Evolutionary conservation across 1,139 yeast species (phyloP), one percentile per base, ranked within the genome.

Genomic region (Candida tropicalis): DNA sequence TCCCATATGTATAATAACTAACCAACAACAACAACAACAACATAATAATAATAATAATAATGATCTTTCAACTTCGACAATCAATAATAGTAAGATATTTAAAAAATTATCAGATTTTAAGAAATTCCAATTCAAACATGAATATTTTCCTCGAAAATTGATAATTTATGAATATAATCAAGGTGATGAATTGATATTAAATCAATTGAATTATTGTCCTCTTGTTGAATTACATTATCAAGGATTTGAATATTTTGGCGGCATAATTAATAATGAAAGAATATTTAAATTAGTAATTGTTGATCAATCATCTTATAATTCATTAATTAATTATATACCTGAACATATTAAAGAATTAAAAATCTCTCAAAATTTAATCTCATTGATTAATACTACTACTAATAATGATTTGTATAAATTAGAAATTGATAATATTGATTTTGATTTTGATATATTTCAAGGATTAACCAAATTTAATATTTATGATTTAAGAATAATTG

Each of bases 401-500:
- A 9, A 39, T 35, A 18, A 33, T 6, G 24, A 18, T n/a, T 6
- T 41, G 12, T 16, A 28, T 10, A 35, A 10, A 3, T 25, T 41
- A 11, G 27, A 32, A 10, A 33, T 44, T 11, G 28, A 27, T 11
- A 15, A 36, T 13, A 23, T 42, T 15, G 34, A 35, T 23, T 35
- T 44, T 10, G 13, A 12, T 3, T n/a, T n/a, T n/a, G n/a, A n/a
- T n/a, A n/a, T n/a, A n/a, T n/a, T n/a, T n/a, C n/a, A n/a, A n/a
- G n/a, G n/a, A n/a, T n/a, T n/a, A n/a, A n/a, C n/a, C n/a, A n/a
- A n/a, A n/a, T n/a, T n/a, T n/a, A n/a, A n/a, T n/a, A n/a, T n/a
- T n/a, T 25, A 35, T 7, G 25, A 39, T 3, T 43, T 46, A 38
- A 37, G 20, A 17, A 9, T 39, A 2, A n/a, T 38, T n/a, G 34